Evolutionary conservation across 805 yeast genomes (phyloP).

Genomic region (Wickerhamiella azyma): DNA sequence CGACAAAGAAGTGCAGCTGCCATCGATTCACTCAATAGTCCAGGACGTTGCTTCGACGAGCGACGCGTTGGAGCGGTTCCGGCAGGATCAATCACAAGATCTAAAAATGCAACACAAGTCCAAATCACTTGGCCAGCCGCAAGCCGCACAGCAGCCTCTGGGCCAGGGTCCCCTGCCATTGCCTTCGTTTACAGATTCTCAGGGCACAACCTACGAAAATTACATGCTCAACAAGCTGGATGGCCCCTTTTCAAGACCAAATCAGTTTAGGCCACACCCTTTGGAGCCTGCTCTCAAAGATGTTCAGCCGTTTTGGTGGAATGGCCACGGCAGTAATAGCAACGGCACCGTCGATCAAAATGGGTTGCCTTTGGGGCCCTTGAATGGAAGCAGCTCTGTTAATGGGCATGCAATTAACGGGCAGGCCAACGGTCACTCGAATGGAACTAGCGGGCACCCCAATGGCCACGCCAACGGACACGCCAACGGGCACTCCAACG

Average conservation of each 20-base stretch:
- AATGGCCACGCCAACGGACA: no score
- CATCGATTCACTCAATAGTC: constrained; percentile 18
- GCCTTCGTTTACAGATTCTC: not conserved
- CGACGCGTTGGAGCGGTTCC: constrained; percentile 12
- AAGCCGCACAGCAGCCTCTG: not conserved
- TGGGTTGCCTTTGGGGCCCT: not conserved
- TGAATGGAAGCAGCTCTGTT: not conserved
- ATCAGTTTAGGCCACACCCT: not conserved
- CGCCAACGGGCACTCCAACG: no score
- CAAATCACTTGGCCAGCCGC: not conserved
- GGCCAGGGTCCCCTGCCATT: not conserved
- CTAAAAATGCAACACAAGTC: not conserved
- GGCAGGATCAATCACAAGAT: not conserved
- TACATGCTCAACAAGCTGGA: not conserved
- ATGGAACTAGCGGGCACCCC: no score
- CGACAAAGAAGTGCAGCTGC: constrained; percentile 11
- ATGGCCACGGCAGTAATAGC: not conserved
- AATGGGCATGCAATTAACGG: not conserved
- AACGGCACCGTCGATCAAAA: not conserved
- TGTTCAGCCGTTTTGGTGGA: not conserved
- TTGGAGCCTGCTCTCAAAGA: not conserved
- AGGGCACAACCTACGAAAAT: not conserved
- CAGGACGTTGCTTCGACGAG: constrained; percentile 16
- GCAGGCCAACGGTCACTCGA: not conserved
- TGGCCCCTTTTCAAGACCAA: not conserved